Base-by-base conservation (phyloP, 176 grass and related monocot genomes). In the Zizania latifolia region DNA sequence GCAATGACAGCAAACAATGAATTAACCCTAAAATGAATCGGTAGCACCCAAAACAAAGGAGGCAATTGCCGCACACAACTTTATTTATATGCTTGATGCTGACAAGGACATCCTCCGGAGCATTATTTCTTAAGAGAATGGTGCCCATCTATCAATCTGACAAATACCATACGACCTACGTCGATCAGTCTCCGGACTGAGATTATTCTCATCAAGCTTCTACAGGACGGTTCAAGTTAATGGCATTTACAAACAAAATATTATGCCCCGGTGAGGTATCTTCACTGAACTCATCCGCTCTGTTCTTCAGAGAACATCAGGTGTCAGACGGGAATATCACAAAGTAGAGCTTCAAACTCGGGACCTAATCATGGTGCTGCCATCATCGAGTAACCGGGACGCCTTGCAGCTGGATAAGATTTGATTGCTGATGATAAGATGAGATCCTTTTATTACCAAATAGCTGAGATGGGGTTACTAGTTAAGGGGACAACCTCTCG, bases 401-500 rank as follows among this genome's bases (percentile, higher is more conserved):
- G 7, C 33, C 66, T 87, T 80, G 48, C 37, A 60, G 72, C 82
- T 82, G 45, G 35, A 91, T 40, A 76, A 70, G 27, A 82, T 68
- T 77, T 41, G n/a, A 74, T 4, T 63, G 19, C 28, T 27, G 16
- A 7, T 45, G 63, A 48, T 77, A 73, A 85, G 72, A 72, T 71
- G 28, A 65, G 22, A 65, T 83, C 58, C 75, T 70, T 59, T 74
- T 63, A 65, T 84, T 85, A 84, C 82, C 73, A 84, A 70, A 79
- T 48, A 63, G 68, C 61, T 83, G 65, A 10, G 75, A 77, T 70
- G 14, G 54, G 50, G 10, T 68, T 74, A 78, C 54, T 26, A 60
- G 62, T 83, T 80, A 88, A 75, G 91, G 91, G 26, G 84, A 75
- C 79, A 94, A 88, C 86, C 95, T 94, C 71, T 88, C 84, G 32